Base-by-base conservation (phyloP, 345 rosid species). In the Cardamine occulta region DNA sequence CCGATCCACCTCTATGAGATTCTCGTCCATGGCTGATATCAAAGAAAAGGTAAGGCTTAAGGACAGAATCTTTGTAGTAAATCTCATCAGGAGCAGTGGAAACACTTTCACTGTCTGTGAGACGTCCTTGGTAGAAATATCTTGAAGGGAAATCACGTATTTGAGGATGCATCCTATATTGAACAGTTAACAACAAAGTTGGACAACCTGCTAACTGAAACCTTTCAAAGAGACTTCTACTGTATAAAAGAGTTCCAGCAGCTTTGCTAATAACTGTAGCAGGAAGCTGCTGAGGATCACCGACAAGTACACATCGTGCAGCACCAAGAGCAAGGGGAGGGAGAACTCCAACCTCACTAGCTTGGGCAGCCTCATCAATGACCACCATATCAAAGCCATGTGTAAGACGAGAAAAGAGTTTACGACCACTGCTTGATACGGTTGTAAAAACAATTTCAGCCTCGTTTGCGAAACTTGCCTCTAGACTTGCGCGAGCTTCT, bases 301-400 rank as follows among this genome's bases (percentile, higher is more conserved):
- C 99, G 14, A 95, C 99, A 80, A 95, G 97, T 78, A 95, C 99
- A 77, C 99, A 95, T 8, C 99, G 83, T 29, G 98, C 89, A 39
- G 99, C 99, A 52, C 97, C 99, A 44, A 95, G 98, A 48, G 98
- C 81, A 56, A 95, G 92, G 40, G 99, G 98, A 72, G 99, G 99
- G 79, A 95, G 96, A 80, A 90, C 88, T 53, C 82, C 99, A 32
- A 88, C 97, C 82, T 95, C 99, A 64, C 98, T 92, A 68, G 99
- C 99, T 81, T 95, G 99, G 56, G 99, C 99, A 62, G 99, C 99
- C 82, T 95, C 99, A 21, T 95, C 99, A 40, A 95, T 95, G 76
- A 95, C 99, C 29, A 95, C 99, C 99, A 95, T 95, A 81, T 95
- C 99, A 42, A 95, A 95, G 74, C 99, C 99, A 89, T 95, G 99